A percentile compares a stretch with the other conserved stretches of the same genome.
Evolutionary conservation across 1,284 basidiomycete species (phyloP).

Genomic region (Ganoderma lucidum): DNA sequence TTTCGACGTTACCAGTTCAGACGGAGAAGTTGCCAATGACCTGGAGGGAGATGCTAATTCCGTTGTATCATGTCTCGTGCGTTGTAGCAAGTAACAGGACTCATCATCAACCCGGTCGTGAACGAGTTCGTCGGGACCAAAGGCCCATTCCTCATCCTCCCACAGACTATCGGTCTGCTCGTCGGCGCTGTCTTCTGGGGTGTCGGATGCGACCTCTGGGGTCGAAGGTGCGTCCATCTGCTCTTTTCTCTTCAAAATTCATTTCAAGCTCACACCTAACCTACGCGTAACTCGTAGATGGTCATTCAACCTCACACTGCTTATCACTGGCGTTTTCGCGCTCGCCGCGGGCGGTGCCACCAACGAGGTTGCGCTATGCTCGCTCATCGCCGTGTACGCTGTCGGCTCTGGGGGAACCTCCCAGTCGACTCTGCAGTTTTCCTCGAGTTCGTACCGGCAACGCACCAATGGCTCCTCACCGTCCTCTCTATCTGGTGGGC

Average conservation of each 20-base stretch:
- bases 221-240: conserved; percentile 48
- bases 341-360: conserved; percentile 65
- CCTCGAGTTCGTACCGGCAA: conserved; percentile 66
- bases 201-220: conserved; percentile 67
- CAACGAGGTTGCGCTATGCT: conserved; percentile 57
- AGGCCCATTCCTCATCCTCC: conserved; percentile 63
- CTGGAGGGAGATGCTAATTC: not conserved
- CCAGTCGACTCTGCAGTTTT: conserved; percentile 84
- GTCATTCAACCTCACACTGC: conserved; percentile 78
- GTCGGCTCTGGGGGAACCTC: conserved; percentile 74
- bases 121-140: conserved; percentile 60
- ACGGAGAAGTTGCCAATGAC: not conserved
- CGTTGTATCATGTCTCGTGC: not conserved
- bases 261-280: conserved; percentile 12
- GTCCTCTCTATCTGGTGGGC: conserved; percentile 72
- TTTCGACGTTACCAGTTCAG: conserved; percentile 12
- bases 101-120: conserved; percentile 64
- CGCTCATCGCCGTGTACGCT: conserved; percentile 62
- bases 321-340: conserved; percentile 74
- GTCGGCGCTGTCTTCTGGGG: conserved; percentile 73
- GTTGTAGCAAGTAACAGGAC: conserved; percentile 45
- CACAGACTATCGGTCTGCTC: conserved; percentile 68
- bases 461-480: conserved; percentile 68
- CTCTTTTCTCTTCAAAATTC: conserved; percentile 23
- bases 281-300: conserved; percentile 47